These are phyloP conservation scores for Emmonsiellopsis sp. DNA, from an alignment of 2,329 filamentous ascomycete species.

Conservation along the genomic window DNA sequence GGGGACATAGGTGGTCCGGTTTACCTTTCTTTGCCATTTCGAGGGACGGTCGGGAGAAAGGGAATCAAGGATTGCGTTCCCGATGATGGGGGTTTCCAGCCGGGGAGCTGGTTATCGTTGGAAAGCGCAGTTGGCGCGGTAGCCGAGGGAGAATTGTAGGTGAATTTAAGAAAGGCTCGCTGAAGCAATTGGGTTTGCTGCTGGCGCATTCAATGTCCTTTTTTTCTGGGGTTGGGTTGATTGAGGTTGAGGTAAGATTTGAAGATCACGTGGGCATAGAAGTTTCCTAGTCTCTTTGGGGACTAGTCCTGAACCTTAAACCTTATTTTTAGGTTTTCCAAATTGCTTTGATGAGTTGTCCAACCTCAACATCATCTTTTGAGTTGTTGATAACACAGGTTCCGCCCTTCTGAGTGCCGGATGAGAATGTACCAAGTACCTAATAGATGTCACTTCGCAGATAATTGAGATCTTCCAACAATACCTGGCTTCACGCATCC, in stretches of 20 bases:
- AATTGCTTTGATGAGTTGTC: no score
- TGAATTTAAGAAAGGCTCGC: background rate
- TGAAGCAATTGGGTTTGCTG: background rate
- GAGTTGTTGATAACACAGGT: no score
- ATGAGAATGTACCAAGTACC: no score
- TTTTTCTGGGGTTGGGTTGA: background rate
- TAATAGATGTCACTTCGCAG: background rate
- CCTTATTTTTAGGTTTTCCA: background rate
- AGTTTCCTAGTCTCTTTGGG: background rate
- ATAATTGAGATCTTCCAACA: background rate
- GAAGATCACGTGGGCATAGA: background rate
- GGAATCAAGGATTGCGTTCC: background rate
- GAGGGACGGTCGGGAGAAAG: background rate
- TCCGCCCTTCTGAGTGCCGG: no score
- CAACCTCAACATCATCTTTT: no score
- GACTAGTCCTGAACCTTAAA: background rate
- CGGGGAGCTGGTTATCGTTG: background rate
- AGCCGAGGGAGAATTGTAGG: background rate
- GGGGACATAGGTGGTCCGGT: slow-evolving; percentile 2
- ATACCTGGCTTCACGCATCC: background rate
- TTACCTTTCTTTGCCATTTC: slow-evolving; percentile 39
- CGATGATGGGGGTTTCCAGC: background rate
- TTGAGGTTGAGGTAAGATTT: background rate
- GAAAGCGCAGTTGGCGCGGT: background rate
- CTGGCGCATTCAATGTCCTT: background rate